These are phyloP conservation scores for Dactylonectria macrodidyma DNA, from an alignment of 2,329 filamentous ascomycete genomes.

Conservation along the genomic window DNA sequence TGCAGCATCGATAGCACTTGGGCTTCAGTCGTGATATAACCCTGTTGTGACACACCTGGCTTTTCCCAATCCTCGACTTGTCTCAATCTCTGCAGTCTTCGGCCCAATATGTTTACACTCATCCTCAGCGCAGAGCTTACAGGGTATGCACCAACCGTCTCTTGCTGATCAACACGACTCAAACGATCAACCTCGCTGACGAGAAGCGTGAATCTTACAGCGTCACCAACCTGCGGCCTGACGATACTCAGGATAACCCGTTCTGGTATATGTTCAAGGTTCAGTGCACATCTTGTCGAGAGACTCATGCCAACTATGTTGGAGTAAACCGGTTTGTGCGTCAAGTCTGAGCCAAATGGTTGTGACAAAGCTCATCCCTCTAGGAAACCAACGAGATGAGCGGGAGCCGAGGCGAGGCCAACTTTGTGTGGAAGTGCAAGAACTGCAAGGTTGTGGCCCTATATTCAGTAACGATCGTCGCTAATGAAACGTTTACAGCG, in stretches of 20 bases:
- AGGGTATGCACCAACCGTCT: constrained; percentile 66
- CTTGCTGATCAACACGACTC: neutral
- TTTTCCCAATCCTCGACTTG: neutral
- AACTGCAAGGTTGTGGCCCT: constrained; percentile 83
- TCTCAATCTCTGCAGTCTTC: neutral
- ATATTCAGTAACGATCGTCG: neutral
- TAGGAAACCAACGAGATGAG: constrained; percentile 93
- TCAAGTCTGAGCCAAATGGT: constrained; percentile 28
- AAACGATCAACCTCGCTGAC: constrained; percentile 35
- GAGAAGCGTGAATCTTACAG: constrained; percentile 62
- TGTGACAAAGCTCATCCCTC: constrained; percentile 23
- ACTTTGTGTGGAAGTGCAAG: constrained; percentile 99
- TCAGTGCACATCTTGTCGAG: constrained; percentile 97
- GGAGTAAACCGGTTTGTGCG: constrained; percentile 90
- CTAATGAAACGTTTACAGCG: constrained; percentile 64
- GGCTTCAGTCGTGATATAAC: constrained; percentile 20
- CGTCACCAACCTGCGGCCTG: constrained; percentile 89
- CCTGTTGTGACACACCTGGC: constrained; percentile 11
- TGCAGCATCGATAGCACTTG: constrained; percentile 18
- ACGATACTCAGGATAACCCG: constrained; percentile 84
- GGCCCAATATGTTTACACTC: neutral
- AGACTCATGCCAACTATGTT: constrained; percentile 89
- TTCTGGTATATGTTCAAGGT: constrained; percentile 99
- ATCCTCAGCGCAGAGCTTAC: constrained; percentile 76
- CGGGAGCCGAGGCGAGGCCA: constrained; percentile 94